These are phyloP conservation scores for Coemansia sp. DNA, from an alignment of 192 early-diverging fungal genomes.

Conservation along the genomic window DNA sequence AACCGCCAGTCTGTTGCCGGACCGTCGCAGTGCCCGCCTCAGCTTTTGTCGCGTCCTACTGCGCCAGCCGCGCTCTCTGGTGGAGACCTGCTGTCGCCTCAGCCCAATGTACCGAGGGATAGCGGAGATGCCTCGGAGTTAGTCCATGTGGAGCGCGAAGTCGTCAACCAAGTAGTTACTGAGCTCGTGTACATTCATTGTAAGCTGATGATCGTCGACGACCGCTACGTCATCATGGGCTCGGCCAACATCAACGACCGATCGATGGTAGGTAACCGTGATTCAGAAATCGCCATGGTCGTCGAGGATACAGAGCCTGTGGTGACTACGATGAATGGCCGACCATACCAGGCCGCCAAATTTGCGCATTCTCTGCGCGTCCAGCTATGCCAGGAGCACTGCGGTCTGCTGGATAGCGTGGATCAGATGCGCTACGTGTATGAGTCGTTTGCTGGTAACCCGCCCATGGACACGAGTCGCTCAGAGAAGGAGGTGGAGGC, in stretches of 20 bases:
- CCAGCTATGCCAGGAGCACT: slow-evolving; percentile 80
- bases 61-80: slow-evolving; percentile 17
- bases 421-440: slow-evolving; percentile 51
- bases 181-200: slow-evolving; percentile 88
- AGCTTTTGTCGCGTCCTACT: slow-evolving; percentile 16
- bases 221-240: slow-evolving; percentile 77
- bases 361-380: slow-evolving; percentile 75
- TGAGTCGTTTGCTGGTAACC: slow-evolving; percentile 43
- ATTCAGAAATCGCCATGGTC: slow-evolving; percentile 86
- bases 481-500: slow-evolving; percentile 16
- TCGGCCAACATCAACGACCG: slow-evolving; percentile 93
- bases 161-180: slow-evolving; percentile 60
- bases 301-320: slow-evolving; percentile 73
- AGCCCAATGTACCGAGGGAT: neutral
- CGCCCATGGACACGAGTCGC: slow-evolving; percentile 29
- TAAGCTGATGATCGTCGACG: slow-evolving; percentile 87
- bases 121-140: slow-evolving; percentile 6
- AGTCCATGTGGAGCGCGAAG: slow-evolving; percentile 26
- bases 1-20: neutral
- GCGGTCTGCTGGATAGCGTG: slow-evolving; percentile 62
- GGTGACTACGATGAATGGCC: slow-evolving; percentile 71
- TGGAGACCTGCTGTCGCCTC: neutral
- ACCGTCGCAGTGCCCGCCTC: neutral
- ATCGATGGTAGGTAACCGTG: slow-evolving; percentile 81
- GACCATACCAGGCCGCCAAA: slow-evolving; percentile 69